Conservation (phyloP, 768 basidiomycete genomes). For the Galerina marginata region DNA sequence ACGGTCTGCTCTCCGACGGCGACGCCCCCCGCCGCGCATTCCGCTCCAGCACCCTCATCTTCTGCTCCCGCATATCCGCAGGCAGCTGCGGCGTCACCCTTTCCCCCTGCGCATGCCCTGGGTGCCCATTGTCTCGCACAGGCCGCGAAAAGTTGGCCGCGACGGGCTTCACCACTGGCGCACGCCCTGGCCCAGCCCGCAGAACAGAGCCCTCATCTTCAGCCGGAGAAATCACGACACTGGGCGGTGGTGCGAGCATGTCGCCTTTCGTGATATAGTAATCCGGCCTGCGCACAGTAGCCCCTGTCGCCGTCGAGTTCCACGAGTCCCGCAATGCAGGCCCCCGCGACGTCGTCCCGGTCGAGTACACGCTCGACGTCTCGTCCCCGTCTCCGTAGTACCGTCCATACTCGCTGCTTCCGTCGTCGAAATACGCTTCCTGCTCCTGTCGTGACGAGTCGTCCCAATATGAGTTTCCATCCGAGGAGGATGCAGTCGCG, state of each 20-base stretch:
- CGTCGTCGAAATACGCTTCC: constrained; percentile 7
- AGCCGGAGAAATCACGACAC: constrained; percentile 57
- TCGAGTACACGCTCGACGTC: constrained; percentile 49
- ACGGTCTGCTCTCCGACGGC: constrained; percentile 27
- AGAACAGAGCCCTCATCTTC: constrained; percentile 1
- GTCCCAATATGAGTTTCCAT: constrained; percentile 42
- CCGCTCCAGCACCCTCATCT: constrained; percentile 60
- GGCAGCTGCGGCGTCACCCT: constrained; percentile 42
- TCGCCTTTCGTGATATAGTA: constrained; percentile 5
- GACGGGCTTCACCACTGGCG: constrained; percentile 49
- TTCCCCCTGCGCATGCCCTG: constrained; percentile 53
- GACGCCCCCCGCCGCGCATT: constrained; percentile 49
- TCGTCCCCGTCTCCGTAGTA: constrained; percentile 36
- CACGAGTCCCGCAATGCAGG: constrained; percentile 47
- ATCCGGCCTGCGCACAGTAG: constrained; percentile 20
- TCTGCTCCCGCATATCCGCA: constrained; percentile 47
- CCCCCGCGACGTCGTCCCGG: constrained; percentile 19
- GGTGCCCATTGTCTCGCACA: constrained; percentile 47
- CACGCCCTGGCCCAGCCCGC: constrained; percentile 38
- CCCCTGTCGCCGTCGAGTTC: constrained; percentile 34
- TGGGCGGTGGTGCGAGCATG: constrained; percentile 40
- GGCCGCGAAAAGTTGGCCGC: constrained; percentile 71
- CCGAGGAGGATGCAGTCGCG: constrained; percentile 45
- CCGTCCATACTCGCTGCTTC: not conserved
- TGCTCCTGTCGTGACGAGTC: constrained; percentile 13